Evolutionary conservation across 2,329 filamentous ascomycete species (phyloP).

Genomic region (Aureobasidium sp.): DNA sequence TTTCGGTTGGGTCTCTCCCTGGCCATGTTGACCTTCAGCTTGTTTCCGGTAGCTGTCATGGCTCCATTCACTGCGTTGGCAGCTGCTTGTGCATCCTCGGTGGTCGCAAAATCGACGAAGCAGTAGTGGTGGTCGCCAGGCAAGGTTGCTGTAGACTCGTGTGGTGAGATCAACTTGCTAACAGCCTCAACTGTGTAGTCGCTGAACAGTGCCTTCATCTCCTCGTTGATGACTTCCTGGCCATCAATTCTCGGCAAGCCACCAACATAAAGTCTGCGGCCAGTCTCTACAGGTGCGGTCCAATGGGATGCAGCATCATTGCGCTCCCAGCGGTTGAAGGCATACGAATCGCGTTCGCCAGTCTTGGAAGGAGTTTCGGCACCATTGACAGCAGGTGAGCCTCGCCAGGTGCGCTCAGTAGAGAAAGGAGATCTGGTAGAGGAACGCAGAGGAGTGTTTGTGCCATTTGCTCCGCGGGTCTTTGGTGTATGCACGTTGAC

Average conservation of each 20-base stretch:
- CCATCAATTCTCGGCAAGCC: constrained; percentile 39
- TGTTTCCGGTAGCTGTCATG: constrained; percentile 18
- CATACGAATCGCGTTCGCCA: constrained; percentile 3
- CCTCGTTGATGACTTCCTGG: constrained; percentile 35
- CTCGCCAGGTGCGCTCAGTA: constrained; percentile 7
- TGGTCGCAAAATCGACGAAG: constrained; percentile 26
- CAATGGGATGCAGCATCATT: constrained; percentile 33
- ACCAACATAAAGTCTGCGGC: constrained; percentile 42
- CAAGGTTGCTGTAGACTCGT: constrained; percentile 10
- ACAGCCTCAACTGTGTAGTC: constrained; percentile 41
- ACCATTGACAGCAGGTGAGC: background rate
- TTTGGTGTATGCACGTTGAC: constrained; percentile 40
- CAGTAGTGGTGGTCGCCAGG: constrained; percentile 24
- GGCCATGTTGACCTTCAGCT: constrained; percentile 20
- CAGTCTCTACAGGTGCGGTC: constrained; percentile 28
- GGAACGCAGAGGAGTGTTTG: background rate
- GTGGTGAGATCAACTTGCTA: constrained; percentile 36
- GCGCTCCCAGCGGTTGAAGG: constrained; percentile 39
- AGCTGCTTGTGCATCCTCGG: constrained; percentile 24
- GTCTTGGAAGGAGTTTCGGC: constrained; percentile 5
- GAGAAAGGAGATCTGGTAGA: constrained; percentile 1
- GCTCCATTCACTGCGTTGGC: constrained; percentile 23
- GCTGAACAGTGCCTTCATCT: constrained; percentile 40
- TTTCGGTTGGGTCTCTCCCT: constrained; percentile 12
- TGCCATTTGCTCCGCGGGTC: constrained; percentile 6